These are phyloP conservation scores for Nadsonia starkeyi-henricii DNA, from an alignment of 1,139 yeast species.

Conservation along the genomic window DNA sequence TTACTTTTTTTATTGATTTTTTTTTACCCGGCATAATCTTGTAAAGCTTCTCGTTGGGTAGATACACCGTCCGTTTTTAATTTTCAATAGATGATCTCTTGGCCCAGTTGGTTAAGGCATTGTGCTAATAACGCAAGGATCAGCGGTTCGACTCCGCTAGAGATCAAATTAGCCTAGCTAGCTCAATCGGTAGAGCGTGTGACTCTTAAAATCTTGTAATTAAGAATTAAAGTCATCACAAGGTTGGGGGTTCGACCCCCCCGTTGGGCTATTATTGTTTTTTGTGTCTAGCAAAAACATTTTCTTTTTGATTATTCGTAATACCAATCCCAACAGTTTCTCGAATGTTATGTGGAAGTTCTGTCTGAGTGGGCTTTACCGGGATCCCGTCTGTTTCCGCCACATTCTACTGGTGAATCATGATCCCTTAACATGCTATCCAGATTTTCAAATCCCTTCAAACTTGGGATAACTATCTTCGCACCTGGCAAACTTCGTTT, in stretches of 20 bases:
- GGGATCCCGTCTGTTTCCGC: too few relatives aligned
- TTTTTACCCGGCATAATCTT: too few relatives aligned
- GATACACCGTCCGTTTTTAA: background rate
- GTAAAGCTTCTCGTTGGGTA: background rate
- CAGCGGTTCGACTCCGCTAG: background rate
- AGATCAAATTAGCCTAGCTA: background rate
- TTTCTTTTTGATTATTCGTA: background rate
- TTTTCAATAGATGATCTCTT: background rate
- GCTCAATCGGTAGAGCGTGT: conserved; percentile 1
- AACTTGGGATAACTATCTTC: too few relatives aligned
- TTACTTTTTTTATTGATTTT: too few relatives aligned
- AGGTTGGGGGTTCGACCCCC: conserved; percentile 1
- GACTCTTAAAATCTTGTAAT: background rate
- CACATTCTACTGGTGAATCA: too few relatives aligned
- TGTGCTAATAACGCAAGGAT: background rate
- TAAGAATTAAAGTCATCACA: background rate
- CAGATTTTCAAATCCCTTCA: too few relatives aligned
- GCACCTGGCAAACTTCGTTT: too few relatives aligned
- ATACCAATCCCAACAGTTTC: background rate
- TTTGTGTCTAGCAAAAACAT: background rate
- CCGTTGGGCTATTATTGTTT: background rate
- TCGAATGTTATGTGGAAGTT: too few relatives aligned
- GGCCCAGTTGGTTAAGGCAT: conserved; percentile 1
- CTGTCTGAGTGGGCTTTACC: too few relatives aligned
- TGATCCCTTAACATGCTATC: too few relatives aligned